Conservation (phyloP, 2,329 filamentous ascomycete genomes). For the Colletotrichum incanum region DNA sequence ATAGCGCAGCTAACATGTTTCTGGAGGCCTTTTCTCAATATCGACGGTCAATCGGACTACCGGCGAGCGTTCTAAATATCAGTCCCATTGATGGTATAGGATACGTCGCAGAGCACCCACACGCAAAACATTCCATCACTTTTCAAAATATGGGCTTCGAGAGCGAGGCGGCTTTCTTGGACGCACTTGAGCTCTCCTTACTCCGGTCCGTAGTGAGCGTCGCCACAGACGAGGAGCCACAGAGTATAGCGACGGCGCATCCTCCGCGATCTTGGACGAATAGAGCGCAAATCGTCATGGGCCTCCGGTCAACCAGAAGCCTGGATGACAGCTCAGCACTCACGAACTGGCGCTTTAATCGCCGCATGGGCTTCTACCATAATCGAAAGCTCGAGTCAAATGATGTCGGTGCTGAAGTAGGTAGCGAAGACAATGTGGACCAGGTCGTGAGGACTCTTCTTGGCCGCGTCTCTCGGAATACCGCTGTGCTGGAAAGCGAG, state of each 20-base stretch:
- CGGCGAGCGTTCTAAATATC: conserved; percentile 58
- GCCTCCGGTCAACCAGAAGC: not conserved
- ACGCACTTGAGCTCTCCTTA: not conserved
- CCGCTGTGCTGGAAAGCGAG: not conserved
- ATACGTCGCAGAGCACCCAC: conserved; percentile 47
- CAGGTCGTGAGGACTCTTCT: not conserved
- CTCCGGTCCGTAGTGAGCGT: not conserved
- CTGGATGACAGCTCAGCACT: not conserved
- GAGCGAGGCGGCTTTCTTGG: not conserved
- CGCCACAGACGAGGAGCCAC: not conserved
- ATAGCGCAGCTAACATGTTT: conserved; percentile 59
- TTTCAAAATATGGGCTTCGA: conserved; percentile 16
- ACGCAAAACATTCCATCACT: not conserved
- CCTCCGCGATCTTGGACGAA: not conserved
- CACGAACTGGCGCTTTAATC: conserved; percentile 12
- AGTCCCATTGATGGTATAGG: conserved; percentile 56
- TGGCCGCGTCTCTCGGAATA: not conserved
- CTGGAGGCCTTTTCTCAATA: conserved; percentile 57
- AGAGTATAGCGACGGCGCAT: not conserved
- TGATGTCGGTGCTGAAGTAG: not conserved
- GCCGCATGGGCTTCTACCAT: conserved; percentile 13
- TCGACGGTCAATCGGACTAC: conserved; percentile 52
- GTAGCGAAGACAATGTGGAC: not conserved
- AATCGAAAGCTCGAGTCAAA: not conserved
- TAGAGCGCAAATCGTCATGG: conserved; percentile 2